Evolutionary conservation across 2,329 filamentous ascomycete genomes (phyloP), one percentile per base, ranked within the genome.

Genomic region (Hymenoscyphus albidus): DNA sequence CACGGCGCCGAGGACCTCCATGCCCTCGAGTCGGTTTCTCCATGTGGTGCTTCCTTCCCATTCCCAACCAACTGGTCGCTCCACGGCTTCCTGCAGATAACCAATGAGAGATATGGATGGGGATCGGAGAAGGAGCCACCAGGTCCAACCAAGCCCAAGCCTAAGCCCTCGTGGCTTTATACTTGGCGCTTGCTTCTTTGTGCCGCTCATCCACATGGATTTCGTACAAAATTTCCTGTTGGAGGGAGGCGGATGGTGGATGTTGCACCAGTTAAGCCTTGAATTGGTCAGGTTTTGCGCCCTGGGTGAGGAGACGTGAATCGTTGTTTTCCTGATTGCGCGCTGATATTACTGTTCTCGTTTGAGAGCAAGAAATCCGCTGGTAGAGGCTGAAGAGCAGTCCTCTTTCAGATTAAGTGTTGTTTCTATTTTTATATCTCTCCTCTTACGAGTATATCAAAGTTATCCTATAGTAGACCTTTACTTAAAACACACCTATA

Each of bases 181-280:
- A 51, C 44, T 51, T 51, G 44, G 18, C 44, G 44, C 44, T 51
- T 51, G 44, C 18, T 51, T n/a, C n/a, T 51, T 51, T 51, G 44
- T 51, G 44, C 44, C 44, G 44, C 18, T 16, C 18, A 27, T 10
- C 44, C 12, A 51, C 44, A 22, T 51, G 44, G n/a, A 51, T 51
- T 27, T 51, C 18, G n/a, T 51, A 1, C 7, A 27, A 12, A 10
- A 12, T 16, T 51, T 22, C 44, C 18, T 2, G 22, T 22, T 12
- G n/a, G 42, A 44, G 42, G n/a, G n/a, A n/a, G 16, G 9, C 3
- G 44, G 10, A 10, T 51, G 44, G 9, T 22, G 44, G 10, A 10
- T 51, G 44, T 27, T 18, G 22, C 2, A 18, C 22, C 7, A 7
- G 35, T 6, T 6, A 35, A 7, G 9, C 3, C 35, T 35, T 10